Base-by-base conservation (phyloP, 2,329 filamentous ascomycete species). In the Hysterium pulicare region DNA sequence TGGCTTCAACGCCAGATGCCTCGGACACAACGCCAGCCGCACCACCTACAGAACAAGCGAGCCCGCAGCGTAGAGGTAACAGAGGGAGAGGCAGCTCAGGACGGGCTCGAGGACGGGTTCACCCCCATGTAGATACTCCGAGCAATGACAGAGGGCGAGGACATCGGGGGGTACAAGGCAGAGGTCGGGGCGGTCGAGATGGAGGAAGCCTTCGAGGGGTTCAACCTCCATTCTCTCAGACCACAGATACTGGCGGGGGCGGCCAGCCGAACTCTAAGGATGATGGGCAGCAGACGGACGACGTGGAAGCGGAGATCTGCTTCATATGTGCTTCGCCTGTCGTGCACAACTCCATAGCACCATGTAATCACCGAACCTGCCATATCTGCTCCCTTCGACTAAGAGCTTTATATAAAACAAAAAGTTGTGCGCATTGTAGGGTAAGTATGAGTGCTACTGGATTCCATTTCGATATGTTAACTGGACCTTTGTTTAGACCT, bases 251-350 rank as follows among this genome's bases (percentile, higher is more conserved):
- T 67, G 61, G 48, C 15, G 38, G 38, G 38, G 44, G 52, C 20
- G 49, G 44, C 17, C 41, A 47, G 2, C 34, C 31, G 15, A 44
- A 49, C 23, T 32, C 39, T 17, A 26, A 20, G 32, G 24, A 46
- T 4, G 50, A 53, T 34, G 60, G 38, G 61, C 67, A 47, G 72
- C 51, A 68, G 3, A 79, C 79, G 36, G 79, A 78, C 21, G 78
- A 77, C 19, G 73, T 73, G 22, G 86, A 90, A 42, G 84, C 77
- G 20, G 90, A 96, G 49, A 79, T 96, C 47, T 98, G 93, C 79
- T 97, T 97, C 70, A 98, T 98, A 61, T 98, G 93, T 69, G 91
- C 93, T 43, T 95, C 90, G 51, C 81, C 84, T 2, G 84, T 98
- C 36, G 82, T 86, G 37, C 90, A 97, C 71, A 83, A 88, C 56